Conservation (phyloP, 257 asterid genomes). For the Rubia yunnanensis region DNA sequence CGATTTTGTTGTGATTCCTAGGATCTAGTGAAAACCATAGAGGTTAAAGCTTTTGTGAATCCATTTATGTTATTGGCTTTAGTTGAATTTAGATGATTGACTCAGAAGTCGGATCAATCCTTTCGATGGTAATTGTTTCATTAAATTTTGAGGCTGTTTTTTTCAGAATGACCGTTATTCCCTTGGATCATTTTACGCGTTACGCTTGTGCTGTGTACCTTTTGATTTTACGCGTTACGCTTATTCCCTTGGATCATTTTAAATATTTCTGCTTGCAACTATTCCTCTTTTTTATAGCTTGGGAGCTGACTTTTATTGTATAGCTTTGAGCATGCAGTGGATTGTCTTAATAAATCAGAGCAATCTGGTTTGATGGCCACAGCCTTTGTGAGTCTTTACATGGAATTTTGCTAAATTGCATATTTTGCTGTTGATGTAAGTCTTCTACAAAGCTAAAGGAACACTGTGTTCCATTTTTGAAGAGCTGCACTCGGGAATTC, state of each 20-base stretch:
- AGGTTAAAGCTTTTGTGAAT: slow-evolving; percentile 9
- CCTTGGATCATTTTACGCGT: background rate
- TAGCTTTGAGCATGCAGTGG: background rate
- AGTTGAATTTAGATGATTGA: slow-evolving; percentile 5
- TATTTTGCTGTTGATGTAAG: background rate
- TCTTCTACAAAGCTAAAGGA: background rate
- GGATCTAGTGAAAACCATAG: background rate
- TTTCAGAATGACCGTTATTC: background rate
- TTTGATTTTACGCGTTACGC: background rate
- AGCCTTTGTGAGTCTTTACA: background rate
- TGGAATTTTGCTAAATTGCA: background rate
- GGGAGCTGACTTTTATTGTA: background rate
- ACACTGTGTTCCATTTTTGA: too few relatives aligned
- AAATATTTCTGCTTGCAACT: background rate
- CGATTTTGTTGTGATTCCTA: slow-evolving; percentile 9
- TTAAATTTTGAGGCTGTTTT: background rate
- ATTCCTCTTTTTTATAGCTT: background rate
- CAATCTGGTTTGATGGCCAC: background rate
- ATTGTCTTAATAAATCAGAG: slow-evolving; percentile 1
- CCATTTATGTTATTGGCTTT: slow-evolving; percentile 2
- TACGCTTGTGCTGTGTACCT: background rate
- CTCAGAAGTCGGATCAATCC: background rate
- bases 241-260: background rate
- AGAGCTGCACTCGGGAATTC: background rate
- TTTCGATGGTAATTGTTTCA: background rate